Evolutionary conservation across 768 basidiomycete species (phyloP).

Genomic region (Pholiota microspora): DNA sequence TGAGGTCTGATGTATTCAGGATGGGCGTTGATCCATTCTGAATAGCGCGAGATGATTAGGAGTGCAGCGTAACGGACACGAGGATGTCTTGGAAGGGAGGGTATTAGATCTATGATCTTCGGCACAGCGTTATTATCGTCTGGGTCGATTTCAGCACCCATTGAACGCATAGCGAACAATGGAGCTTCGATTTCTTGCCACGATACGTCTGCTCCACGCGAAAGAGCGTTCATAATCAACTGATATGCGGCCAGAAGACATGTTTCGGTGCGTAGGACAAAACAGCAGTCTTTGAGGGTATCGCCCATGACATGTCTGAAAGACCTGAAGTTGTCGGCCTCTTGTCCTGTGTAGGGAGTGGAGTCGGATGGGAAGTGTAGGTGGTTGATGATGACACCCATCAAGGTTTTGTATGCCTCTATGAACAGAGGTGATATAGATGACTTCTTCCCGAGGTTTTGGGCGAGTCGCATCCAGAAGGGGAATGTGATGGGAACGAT

Average conservation of each 20-base stretch:
- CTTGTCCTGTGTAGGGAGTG: conserved; percentile 66
- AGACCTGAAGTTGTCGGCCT: conserved; percentile 88
- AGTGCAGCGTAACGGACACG: conserved; percentile 93
- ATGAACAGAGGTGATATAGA: conserved; percentile 73
- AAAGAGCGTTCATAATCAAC: conserved; percentile 72
- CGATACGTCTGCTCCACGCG: conserved; percentile 55
- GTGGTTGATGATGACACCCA: conserved; percentile 84
- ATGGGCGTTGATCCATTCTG: conserved; percentile 93
- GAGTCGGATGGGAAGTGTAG: conserved; percentile 86
- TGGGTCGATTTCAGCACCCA: conserved; percentile 92
- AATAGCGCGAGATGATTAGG: conserved; percentile 93
- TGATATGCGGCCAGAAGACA: conserved; percentile 84
- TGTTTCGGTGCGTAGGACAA: conserved; percentile 82
- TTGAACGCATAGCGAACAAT: conserved; percentile 94
- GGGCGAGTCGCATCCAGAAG: conserved; percentile 98
- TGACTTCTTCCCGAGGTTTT: conserved; percentile 75
- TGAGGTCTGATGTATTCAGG: conserved; percentile 83
- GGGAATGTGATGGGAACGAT: conserved; percentile 97
- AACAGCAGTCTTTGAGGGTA: conserved; percentile 97
- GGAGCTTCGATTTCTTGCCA: conserved; percentile 99
- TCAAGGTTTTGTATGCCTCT: conserved; percentile 81
- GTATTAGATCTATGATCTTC: conserved; percentile 93
- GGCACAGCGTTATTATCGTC: conserved; percentile 85
- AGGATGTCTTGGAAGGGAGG: conserved; percentile 85
- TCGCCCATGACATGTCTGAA: conserved; percentile 99